Conservation (phyloP, 495 filamentous ascomycete species). For the Neurospora africana region DNA sequence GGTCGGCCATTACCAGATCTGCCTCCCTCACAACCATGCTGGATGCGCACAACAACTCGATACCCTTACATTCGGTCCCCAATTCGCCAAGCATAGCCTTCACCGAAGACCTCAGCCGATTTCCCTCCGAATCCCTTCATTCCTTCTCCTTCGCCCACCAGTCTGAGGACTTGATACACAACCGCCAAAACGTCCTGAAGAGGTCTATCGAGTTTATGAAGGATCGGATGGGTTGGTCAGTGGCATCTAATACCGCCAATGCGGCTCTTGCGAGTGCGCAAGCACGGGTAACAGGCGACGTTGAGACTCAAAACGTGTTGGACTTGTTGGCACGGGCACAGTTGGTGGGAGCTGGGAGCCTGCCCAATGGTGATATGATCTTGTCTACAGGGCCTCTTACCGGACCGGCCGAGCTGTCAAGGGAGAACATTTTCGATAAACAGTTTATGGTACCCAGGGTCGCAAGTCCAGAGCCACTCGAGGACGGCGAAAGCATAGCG, state of each 20-base stretch:
- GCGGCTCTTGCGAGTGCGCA: conserved; percentile 61
- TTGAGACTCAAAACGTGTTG: conserved; percentile 83
- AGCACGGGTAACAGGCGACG: conserved; percentile 68
- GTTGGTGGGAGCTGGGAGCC: conserved; percentile 50
- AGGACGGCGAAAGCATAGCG: not conserved
- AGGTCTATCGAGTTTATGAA: conserved; percentile 96
- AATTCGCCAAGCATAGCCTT: conserved; percentile 52
- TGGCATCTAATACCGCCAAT: conserved; percentile 27
- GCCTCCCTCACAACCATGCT: conserved; percentile 50
- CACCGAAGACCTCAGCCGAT: conserved; percentile 80
- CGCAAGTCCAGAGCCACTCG: conserved; percentile 41
- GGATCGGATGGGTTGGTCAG: conserved; percentile 75
- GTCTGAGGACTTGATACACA: conserved; percentile 83
- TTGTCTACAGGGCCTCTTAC: conserved; percentile 52
- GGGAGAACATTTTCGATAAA: conserved; percentile 71
- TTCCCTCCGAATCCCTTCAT: conserved; percentile 91
- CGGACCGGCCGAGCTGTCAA: conserved; percentile 57
- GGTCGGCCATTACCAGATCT: conserved; percentile 42
- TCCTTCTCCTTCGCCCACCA: conserved; percentile 98
- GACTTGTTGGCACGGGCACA: conserved; percentile 74
- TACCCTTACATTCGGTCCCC: conserved; percentile 45
- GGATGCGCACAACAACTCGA: conserved; percentile 24
- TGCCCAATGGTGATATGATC: conserved; percentile 32
- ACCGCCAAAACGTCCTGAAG: conserved; percentile 85
- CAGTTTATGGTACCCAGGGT: conserved; percentile 48